A percentile compares a stretch with the other conserved stretches of the same genome.
Evolutionary conservation across 1,139 yeast genomes (phyloP).

Genomic region (Protomyces macrosporus): DNA sequence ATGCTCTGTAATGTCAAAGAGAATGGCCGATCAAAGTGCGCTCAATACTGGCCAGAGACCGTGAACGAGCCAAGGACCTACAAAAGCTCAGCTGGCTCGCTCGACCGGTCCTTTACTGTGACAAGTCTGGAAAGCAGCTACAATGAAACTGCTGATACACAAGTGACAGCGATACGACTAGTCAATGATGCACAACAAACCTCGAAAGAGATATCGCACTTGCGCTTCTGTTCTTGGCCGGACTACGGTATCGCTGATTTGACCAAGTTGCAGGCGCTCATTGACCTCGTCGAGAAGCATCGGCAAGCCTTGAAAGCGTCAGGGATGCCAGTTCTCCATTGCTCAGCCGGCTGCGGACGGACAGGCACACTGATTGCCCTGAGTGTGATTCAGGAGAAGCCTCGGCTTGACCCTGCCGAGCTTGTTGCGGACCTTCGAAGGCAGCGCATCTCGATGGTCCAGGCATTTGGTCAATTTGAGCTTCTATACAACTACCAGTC

Average conservation of each 20-base stretch:
- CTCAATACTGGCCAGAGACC: conserved; percentile 64
- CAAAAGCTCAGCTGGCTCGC: background rate
- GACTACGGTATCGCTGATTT: conserved; percentile 40
- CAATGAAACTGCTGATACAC: background rate
- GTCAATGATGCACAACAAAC: background rate
- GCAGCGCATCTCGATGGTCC: conserved; percentile 26
- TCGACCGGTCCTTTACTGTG: background rate
- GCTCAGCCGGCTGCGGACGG: conserved; percentile 83
- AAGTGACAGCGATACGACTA: background rate
- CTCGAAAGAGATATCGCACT: conserved; percentile 34
- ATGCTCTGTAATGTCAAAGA: conserved; percentile 85
- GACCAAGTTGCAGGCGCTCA: conserved; percentile 40
- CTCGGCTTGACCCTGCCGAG: background rate
- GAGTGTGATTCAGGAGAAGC: conserved; percentile 47
- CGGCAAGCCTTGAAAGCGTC: conserved; percentile 5
- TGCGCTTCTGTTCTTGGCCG: conserved; percentile 37
- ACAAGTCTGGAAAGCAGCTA: background rate
- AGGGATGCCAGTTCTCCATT: conserved; percentile 53
- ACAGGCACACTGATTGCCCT: conserved; percentile 72
- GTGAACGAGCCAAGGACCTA: background rate
- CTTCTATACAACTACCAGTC: conserved; percentile 1
- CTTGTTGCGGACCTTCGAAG: conserved; percentile 13
- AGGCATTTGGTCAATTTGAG: conserved; percentile 27
- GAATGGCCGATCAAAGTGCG: conserved; percentile 57
- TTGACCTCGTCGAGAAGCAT: conserved; percentile 39